phyloP scores from a whole-genome alignment of 495 filamentous ascomycete species.

The Aspergillus conjunctus region DNA sequence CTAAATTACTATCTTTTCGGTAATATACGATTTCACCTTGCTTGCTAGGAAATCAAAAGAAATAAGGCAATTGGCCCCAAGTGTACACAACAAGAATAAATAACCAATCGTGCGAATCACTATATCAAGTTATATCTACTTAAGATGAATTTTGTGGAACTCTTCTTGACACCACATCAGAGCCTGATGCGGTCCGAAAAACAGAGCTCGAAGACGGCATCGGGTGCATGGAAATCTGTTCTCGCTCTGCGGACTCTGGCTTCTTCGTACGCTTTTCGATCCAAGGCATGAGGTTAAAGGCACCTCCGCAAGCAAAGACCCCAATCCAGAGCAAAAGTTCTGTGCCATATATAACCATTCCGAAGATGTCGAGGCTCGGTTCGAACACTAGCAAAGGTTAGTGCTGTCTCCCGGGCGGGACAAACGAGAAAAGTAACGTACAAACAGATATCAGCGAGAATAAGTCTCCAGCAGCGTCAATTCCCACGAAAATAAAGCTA shows the following conservation, averaged over 20 bases:
- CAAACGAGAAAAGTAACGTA: constrained; percentile 18
- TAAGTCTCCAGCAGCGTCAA: constrained; percentile 65
- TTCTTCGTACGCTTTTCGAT: constrained; percentile 28
- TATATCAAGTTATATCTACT: background rate
- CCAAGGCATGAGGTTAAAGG: constrained; percentile 62
- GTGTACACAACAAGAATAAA: background rate
- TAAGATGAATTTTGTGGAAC: background rate
- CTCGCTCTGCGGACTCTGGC: constrained; percentile 13
- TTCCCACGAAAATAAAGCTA: constrained; percentile 65
- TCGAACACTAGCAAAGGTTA: constrained; percentile 52
- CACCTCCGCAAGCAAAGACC: constrained; percentile 60
- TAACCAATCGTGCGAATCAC: background rate
- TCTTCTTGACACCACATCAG: constrained; percentile 25
- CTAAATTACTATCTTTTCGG: too few species aligned
- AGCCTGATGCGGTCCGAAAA: constrained; percentile 51
- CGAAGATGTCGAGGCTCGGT: constrained; percentile 53
- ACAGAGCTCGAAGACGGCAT: constrained; percentile 61
- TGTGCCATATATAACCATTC: constrained; percentile 62
- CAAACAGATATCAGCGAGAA: constrained; percentile 61
- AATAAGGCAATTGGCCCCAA: too few species aligned
- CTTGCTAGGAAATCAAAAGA: too few species aligned
- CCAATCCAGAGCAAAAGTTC: constrained; percentile 65
- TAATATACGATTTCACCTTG: too few species aligned
- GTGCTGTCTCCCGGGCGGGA: background rate
- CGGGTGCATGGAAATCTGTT: constrained; percentile 43